Evolutionary conservation across 768 basidiomycete species (phyloP), one percentile per base, ranked within the genome.

Genomic region (Pisolithus microcarpus): DNA sequence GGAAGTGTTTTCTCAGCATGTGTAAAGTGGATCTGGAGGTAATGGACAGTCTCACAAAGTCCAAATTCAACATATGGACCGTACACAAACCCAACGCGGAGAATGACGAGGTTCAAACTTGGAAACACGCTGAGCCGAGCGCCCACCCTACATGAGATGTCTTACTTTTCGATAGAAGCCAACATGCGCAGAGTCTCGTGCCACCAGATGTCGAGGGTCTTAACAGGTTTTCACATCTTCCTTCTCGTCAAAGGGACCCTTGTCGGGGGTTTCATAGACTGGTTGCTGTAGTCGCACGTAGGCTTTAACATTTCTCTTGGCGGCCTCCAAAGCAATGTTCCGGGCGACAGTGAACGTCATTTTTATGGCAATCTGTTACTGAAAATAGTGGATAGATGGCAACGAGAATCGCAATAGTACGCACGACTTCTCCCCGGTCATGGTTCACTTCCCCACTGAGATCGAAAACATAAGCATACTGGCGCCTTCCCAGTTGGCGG

Each of bases 391-490:
- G 34, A 51, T 31, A 18, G 48, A 19, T 23, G 37, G 30, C 46
- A 43, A 26, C 38, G 38, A 23, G 42, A 21, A 37, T 43, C 18
- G 16, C 30, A 43, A 46, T 28, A 11, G 46, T 15, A 68, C 78
- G 49, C 63, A 87, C 88, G 75, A 82, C 71, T 65, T 90, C 87
- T 28, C 80, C 78, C 43, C 88, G 79, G 66, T 90, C 87, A 58
- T 78, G 77, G 50, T 79, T 78, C 51, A 87, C 72, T 65, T 92
- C 90, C 39, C 91, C 91, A 3, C 87, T 85, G 57, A 85, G 80
- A 70, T 93, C 91, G 65, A 91, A 91, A 19, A 92, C 85, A 66
- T 86, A 85, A 51, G 82, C 75, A 65, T 84, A 93, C 4, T n/a
- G 83, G 74, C n/a, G 75, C 66, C 56, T 79, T 71, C 48, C 85